Percentiles rank a stretch among this genome's conserved stretches.
These are phyloP conservation scores for Claviceps monticola DNA, from an alignment of 2,329 filamentous ascomycete genomes.

Conservation along the genomic window DNA sequence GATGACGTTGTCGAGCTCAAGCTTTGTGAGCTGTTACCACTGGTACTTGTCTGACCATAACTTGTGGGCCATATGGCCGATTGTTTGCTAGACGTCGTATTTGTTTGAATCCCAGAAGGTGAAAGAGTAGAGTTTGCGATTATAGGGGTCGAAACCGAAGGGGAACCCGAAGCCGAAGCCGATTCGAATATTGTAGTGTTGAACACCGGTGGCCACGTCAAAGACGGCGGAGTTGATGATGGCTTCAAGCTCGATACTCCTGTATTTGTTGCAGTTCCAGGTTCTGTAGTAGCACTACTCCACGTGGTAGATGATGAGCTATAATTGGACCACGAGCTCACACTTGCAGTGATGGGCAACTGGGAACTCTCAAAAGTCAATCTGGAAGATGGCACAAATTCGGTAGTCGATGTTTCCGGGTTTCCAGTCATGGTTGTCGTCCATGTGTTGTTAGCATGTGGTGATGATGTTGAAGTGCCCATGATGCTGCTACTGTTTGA, in stretches of 20 bases:
- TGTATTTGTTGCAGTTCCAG: not conserved
- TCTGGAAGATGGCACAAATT: not conserved
- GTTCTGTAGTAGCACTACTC: not conserved
- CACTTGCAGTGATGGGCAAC: not conserved
- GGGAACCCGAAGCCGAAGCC: too few species aligned
- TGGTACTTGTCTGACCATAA: not conserved
- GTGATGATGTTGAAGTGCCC: not conserved
- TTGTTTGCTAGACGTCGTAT: not conserved
- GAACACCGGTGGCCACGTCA: not conserved
- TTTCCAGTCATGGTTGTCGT: not conserved
- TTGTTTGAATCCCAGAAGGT: not conserved
- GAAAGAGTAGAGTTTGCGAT: not conserved
- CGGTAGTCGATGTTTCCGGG: not conserved
- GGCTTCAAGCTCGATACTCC: not conserved
- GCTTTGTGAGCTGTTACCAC: not conserved
- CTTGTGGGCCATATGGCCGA: not conserved
- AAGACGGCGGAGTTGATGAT: not conserved
- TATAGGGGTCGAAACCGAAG: not conserved
- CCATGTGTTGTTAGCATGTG: not conserved
- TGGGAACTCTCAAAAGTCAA: constrained; percentile 1
- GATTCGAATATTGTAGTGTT: not conserved
- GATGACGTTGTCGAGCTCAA: not conserved
- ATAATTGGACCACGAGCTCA: not conserved
- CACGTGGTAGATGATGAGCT: not conserved
- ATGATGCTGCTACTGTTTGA: not conserved